phyloP scores from a whole-genome alignment of 169 alveolate genomes.

The Cryptosporidium ryanae region DNA sequence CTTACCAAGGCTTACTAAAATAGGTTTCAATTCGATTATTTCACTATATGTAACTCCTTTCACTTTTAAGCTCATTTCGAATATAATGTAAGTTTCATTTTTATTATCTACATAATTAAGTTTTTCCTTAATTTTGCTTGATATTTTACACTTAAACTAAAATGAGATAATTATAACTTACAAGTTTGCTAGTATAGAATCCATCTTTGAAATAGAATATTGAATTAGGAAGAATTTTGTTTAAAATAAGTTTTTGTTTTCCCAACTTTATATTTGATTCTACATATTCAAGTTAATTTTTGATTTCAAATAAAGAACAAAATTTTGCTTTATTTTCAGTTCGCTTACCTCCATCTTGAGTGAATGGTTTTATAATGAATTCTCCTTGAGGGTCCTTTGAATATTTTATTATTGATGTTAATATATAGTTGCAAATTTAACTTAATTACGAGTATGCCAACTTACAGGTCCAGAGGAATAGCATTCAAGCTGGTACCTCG shows the following conservation, averaged over 20 bases:
- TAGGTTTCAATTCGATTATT: not conserved
- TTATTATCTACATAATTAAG: no score
- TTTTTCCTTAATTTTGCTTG: no score
- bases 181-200: not conserved
- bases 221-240: slow-evolving; percentile 14
- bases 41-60: slow-evolving; percentile 11
- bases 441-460: not conserved
- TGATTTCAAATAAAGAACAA: not conserved
- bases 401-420: not conserved
- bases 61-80: not conserved
- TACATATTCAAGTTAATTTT: not conserved
- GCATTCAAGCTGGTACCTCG: slow-evolving; percentile 50
- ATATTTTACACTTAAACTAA: no score
- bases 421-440: not conserved
- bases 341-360: slow-evolving; percentile 22
- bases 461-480: slow-evolving; percentile 66
- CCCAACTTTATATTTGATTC: not conserved
- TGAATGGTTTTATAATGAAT: slow-evolving; percentile 5
- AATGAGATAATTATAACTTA: not conserved
- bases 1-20: slow-evolving; percentile 33
- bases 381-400: slow-evolving; percentile 63
- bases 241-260: not conserved
- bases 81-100: not conserved
- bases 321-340: not conserved
- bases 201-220: not conserved